A percentile compares a stretch with the other conserved stretches of the same genome.
Evolutionary conservation across 2,329 filamentous ascomycete species (phyloP).

Genomic region (Colletotrichum australisinense): DNA sequence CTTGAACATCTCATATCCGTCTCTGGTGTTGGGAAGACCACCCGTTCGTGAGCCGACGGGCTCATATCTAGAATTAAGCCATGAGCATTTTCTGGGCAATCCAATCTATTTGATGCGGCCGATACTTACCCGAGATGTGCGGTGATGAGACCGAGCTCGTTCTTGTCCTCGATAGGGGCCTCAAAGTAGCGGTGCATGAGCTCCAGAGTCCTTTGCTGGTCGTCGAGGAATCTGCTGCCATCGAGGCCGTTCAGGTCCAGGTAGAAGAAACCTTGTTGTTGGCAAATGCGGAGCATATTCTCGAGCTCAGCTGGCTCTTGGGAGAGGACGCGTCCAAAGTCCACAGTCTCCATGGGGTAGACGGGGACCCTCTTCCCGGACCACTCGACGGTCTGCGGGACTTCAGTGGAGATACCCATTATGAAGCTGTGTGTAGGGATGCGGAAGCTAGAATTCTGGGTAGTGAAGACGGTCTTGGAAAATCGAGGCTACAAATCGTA

Average conservation of each 20-base stretch:
- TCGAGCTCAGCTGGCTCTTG: constrained; percentile 66
- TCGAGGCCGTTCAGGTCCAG: constrained; percentile 64
- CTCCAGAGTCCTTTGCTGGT: constrained; percentile 62
- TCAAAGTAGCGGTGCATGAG: constrained; percentile 69
- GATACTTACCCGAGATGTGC: constrained; percentile 60
- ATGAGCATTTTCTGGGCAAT: constrained; percentile 5
- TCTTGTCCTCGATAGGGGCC: constrained; percentile 64
- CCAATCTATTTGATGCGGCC: background rate
- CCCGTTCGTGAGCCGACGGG: constrained; percentile 61
- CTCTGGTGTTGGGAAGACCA: constrained; percentile 58
- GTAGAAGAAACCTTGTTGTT: constrained; percentile 66
- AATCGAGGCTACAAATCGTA: background rate
- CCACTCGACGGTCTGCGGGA: constrained; percentile 59
- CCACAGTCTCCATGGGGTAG: constrained; percentile 63
- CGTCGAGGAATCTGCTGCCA: constrained; percentile 62
- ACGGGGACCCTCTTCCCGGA: constrained; percentile 61
- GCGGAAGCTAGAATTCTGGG: background rate
- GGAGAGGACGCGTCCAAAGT: constrained; percentile 63
- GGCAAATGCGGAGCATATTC: constrained; percentile 60
- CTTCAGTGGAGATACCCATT: constrained; percentile 33
- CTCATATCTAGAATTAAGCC: constrained; percentile 52
- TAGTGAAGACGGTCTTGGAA: background rate
- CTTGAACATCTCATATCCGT: constrained; percentile 67
- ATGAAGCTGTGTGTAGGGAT: background rate
- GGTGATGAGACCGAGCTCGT: constrained; percentile 65